Evolutionary conservation across 768 basidiomycete species (phyloP).

Genomic region (Xanthoconium purpureum): DNA sequence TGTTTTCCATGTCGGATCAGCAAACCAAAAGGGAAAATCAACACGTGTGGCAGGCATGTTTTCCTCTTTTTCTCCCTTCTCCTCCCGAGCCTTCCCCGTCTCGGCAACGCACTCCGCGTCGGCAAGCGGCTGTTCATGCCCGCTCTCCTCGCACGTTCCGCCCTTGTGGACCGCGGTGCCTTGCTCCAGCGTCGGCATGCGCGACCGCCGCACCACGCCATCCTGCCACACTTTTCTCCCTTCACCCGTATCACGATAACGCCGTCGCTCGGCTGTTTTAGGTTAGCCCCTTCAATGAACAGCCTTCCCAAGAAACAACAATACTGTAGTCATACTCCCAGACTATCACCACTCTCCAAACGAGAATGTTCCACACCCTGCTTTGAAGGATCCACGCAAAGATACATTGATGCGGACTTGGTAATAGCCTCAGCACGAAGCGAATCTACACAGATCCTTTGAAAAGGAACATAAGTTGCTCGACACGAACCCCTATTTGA

Average conservation of each 20-base stretch:
- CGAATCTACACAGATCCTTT: too few relatives aligned
- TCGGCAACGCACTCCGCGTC: slow-evolving; percentile 7
- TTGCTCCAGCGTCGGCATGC: slow-evolving; percentile 4
- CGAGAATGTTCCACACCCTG: neutral
- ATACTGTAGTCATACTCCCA: neutral
- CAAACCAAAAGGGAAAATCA: slow-evolving; percentile 15
- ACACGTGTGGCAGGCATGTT: slow-evolving; percentile 27
- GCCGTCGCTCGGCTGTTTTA: neutral
- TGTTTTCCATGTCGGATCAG: slow-evolving; percentile 24
- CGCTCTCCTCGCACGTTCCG: slow-evolving; percentile 8
- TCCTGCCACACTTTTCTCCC: slow-evolving; percentile 1
- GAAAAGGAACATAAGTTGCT: too few relatives aligned
- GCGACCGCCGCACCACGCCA: neutral
- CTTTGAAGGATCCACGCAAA: neutral
- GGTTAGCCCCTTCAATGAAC: neutral
- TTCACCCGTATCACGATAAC: neutral
- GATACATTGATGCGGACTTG: neutral
- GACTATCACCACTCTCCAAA: neutral
- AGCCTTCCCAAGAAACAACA: neutral
- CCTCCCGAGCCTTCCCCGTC: neutral
- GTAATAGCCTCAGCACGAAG: too few relatives aligned
- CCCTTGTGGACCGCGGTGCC: neutral
- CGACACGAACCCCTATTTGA: neutral
- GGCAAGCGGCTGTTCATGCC: slow-evolving; percentile 14
- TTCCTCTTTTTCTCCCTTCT: slow-evolving; percentile 17